Evolutionary conservation across 2,329 filamentous ascomycete species (phyloP).

Genomic region (Acrocalymma vagum): DNA sequence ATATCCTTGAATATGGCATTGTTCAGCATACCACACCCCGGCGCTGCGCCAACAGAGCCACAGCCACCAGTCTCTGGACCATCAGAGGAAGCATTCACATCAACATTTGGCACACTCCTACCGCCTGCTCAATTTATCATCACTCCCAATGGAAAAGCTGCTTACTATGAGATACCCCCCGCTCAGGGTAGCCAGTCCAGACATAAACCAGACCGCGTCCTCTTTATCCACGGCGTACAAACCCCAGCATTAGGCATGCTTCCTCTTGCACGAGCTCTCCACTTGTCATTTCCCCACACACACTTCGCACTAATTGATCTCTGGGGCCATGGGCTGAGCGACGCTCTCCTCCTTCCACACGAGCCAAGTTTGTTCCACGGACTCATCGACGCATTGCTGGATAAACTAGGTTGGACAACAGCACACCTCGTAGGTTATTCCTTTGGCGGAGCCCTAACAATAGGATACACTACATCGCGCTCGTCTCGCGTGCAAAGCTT

Average conservation of each 20-base stretch:
- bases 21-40: constrained; percentile 28
- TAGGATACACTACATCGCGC: constrained; percentile 45
- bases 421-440: constrained; percentile 59
- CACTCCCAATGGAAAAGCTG: constrained; percentile 42
- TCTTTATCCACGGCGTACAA: constrained; percentile 59
- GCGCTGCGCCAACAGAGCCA: constrained; percentile 4
- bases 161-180: constrained; percentile 47
- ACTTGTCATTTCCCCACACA: constrained; percentile 40
- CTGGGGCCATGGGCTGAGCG: constrained; percentile 61
- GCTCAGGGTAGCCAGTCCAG: constrained; percentile 49
- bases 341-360: constrained; percentile 55
- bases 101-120: constrained; percentile 45
- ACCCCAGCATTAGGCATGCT: constrained; percentile 59
- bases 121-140: constrained; percentile 44
- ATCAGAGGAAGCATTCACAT: constrained; percentile 40
- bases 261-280: constrained; percentile 49
- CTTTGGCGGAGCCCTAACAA: constrained; percentile 53
- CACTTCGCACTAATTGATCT: constrained; percentile 56
- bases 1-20: too few relatives aligned
- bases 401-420: constrained; percentile 49
- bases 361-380: constrained; percentile 51
- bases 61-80: constrained; percentile 40
- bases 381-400: constrained; percentile 49
- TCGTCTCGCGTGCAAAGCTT: constrained; percentile 40
- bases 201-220: constrained; percentile 34